Percentiles rank a stretch among this genome's conserved stretches.
These are phyloP conservation scores for Globisporangium orthogonon DNA, from an alignment of 352 stramenopile genomes.

Conservation along the genomic window DNA sequence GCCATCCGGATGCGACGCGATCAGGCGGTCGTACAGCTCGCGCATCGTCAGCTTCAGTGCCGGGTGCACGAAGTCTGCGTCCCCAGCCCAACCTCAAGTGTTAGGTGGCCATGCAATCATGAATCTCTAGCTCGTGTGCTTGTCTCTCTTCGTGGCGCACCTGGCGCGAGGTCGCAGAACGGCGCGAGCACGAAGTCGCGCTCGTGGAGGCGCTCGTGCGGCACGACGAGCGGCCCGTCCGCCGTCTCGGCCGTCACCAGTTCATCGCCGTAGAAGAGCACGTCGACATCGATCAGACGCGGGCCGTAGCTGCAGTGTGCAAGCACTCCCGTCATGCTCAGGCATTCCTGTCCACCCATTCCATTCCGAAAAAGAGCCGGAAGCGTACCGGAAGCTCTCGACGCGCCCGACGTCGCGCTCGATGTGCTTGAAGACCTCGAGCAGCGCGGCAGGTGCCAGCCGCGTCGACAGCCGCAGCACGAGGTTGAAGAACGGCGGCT, in stretches of 20 bases:
- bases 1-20: conserved; percentile 11
- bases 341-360: not conserved
- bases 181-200: conserved; percentile 97
- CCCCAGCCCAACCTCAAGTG: not conserved
- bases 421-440: conserved; percentile 86
- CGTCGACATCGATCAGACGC: conserved; percentile 93
- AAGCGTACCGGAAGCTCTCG: conserved; percentile 36
- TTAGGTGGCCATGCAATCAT: not conserved
- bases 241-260: conserved; percentile 58
- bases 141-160: conserved; percentile 9
- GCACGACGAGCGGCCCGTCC: conserved; percentile 85
- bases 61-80: conserved; percentile 72
- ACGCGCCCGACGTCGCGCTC: conserved; percentile 87
- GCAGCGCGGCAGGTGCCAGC: conserved; percentile 65
- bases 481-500: conserved; percentile 94
- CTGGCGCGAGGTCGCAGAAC: conserved; percentile 89
- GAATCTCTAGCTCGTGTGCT: too few relatives aligned
- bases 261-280: conserved; percentile 89
- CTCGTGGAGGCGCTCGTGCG: conserved; percentile 92
- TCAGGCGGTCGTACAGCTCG: conserved; percentile 50
- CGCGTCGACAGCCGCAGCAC: conserved; percentile 85
- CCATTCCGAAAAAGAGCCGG: not conserved
- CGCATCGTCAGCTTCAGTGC: conserved; percentile 62
- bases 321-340: too few relatives aligned
- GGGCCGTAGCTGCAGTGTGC: conserved; percentile 79